Evolutionary conservation across 1,284 basidiomycete genomes (phyloP), one percentile per base, ranked within the genome.

Genomic region (Puccinia hordei): DNA sequence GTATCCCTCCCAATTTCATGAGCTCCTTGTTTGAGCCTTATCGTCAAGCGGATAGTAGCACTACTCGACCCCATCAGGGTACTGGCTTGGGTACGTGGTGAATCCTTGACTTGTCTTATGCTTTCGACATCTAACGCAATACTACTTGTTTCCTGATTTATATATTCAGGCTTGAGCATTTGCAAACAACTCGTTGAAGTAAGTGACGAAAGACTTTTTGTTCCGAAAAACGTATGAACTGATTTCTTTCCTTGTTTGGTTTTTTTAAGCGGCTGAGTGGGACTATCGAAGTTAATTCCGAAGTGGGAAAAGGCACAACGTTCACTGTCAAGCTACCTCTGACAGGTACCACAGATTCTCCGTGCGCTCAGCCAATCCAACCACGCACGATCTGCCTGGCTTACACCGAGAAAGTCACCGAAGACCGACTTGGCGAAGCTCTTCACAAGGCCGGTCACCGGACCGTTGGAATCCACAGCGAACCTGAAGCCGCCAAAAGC

Each of bases 21-120:
- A 82, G 78, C 30, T 81, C 80, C 2, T 78, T 83, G 57, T 83
- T 83, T 55, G 78, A 81, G 55, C 82, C 82, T 51, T 83, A 82
- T 65, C 77, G 81, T 41, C 82, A 83, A 66, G 82, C 82, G 22
- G 82, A 83, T 59, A 82, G 81, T 35, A 81, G 81, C 30, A 81
- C 81, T 17, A 83, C 82, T 17, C 55, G 82, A 19, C 82, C 79
- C 22, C 82, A 83, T 53, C 81, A 82, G 44, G 82, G 82, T 15
- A 82, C 82, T 17, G 82, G 82, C 22, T 71, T 83, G 8, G 82
- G 82, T 78, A 46, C 15, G 51, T 46, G 33, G 8, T 4, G 10
- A 12, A 35, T 46, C 1, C 33, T 46, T 49, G 10, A 35, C 35
- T 8, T 35, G 27, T 63, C 30, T 46, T 22, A 44, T 30, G 49